Evolutionary conservation across 2,329 filamentous ascomycete genomes (phyloP).

Genomic region (Thielaviopsis cerberus): DNA sequence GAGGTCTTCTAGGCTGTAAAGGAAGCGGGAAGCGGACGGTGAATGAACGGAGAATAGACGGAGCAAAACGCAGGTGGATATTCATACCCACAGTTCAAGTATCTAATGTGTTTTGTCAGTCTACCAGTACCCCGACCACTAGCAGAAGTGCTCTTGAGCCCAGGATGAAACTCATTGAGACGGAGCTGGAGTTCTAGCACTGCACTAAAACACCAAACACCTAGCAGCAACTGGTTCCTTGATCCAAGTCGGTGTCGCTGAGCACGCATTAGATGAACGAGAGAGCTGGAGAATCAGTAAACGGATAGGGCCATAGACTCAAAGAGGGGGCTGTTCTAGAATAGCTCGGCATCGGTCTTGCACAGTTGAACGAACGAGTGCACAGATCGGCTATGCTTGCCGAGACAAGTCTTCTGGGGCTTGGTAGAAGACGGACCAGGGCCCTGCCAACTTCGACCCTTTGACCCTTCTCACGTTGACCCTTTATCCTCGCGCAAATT

Average conservation of each 20-base stretch:
- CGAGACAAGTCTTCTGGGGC: neutral
- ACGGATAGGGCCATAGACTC: too few species aligned
- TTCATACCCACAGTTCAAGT: neutral
- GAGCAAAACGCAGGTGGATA: neutral
- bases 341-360: neutral
- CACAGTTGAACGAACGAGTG: neutral
- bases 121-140: neutral
- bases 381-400: neutral
- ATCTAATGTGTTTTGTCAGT: neutral
- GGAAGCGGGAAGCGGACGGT: neutral
- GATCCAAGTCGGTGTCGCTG: neutral
- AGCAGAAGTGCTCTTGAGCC: neutral
- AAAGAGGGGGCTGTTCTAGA: too few species aligned
- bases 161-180: neutral
- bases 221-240: neutral
- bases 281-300: too few species aligned
- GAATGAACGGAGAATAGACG: neutral
- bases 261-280: neutral
- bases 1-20: neutral
- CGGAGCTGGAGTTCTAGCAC: neutral
- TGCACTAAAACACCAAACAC: too few species aligned
- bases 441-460: neutral
- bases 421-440: neutral
- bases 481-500: neutral
- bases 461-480: too few species aligned